Percentiles rank a stretch among this genome's conserved stretches.
Evolutionary conservation across 2,329 filamentous ascomycete species (phyloP).

Genomic region (Alternaria postmessia): DNA sequence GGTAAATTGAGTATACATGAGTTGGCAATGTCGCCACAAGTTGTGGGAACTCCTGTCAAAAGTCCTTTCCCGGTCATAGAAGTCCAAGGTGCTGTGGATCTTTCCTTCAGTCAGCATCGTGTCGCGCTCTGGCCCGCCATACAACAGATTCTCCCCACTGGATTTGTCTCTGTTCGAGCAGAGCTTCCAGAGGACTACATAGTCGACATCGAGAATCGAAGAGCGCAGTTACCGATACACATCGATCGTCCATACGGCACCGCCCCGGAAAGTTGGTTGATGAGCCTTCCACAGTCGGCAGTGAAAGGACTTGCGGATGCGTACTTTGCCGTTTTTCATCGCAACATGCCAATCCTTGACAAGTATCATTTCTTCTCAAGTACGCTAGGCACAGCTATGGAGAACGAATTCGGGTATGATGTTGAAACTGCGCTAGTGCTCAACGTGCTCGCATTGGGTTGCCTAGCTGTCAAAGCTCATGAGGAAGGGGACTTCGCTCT

Average conservation of each 20-base stretch:
- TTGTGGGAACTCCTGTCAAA: constrained; percentile 35
- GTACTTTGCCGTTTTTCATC: constrained; percentile 64
- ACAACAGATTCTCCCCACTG: constrained; percentile 53
- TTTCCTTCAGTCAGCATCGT: constrained; percentile 62
- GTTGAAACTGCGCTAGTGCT: constrained; percentile 62
- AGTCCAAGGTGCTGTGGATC: constrained; percentile 38
- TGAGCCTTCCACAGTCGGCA: constrained; percentile 57
- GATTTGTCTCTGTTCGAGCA: constrained; percentile 49
- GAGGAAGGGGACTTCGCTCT: constrained; percentile 59
- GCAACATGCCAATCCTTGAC: constrained; percentile 62
- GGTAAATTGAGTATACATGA: constrained; percentile 34
- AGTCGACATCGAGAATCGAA: constrained; percentile 58
- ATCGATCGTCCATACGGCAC: constrained; percentile 47
- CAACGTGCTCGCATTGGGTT: constrained; percentile 61
- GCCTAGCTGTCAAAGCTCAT: constrained; percentile 59
- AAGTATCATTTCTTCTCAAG: constrained; percentile 61
- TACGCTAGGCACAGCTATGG: constrained; percentile 59
- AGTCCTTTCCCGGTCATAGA: constrained; percentile 33
- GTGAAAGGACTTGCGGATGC: constrained; percentile 62
- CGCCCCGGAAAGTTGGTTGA: constrained; percentile 54
- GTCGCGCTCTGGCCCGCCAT: constrained; percentile 61
- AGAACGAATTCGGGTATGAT: constrained; percentile 60
- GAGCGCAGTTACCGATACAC: constrained; percentile 55
- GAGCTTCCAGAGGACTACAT: constrained; percentile 59
- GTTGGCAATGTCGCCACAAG: constrained; percentile 36